Evolutionary conservation across 2,329 filamentous ascomycete species (phyloP), one percentile per base, ranked within the genome.

Genomic region (Lasiodiplodia theobromae): DNA sequence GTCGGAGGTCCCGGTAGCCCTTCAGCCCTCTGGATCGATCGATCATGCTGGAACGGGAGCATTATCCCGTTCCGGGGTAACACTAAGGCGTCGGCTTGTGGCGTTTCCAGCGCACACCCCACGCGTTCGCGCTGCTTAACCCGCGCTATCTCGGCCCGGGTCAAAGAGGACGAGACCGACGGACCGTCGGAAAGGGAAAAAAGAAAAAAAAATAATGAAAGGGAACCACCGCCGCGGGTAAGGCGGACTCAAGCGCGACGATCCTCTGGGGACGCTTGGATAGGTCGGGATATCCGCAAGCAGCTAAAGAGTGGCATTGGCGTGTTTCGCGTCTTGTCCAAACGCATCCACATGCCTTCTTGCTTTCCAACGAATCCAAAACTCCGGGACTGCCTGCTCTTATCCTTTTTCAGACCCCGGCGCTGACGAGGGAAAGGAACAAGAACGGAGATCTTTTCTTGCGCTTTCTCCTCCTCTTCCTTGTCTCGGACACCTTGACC

Each of bases 11-110:
- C 23, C 23, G 40, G 16, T 18, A 47, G 40, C 23, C 37, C 37
- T 31, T 63, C 58, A 51, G 25, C 58, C 18, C 58, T 47, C 25
- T 63, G 40, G 58, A 63, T 63, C 58, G 58, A 31, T 28, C 58
- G 40, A 63, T 63, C 16, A 28, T 31, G 44, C 44, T 21, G 8
- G 58, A 40, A 44, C 58, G 58, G 58, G 58, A 47, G 58, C 18
- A 23, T 63, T 49, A 63, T 44, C 58, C 58, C 40, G 21, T 63
- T 49, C 40, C 58, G 11, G 18, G 58, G 40, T 25, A 49, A 34
- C n/a, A 23, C 40, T 34, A 18, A 47, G 44, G 23, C 12, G 40
- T 18, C 18, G 38, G 23, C 16, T 23, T 28, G 57, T 47, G 38
- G 57, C 38, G 25, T 44, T 47, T 14, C 51, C 25, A 25, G 25